Base-by-base conservation (phyloP, 352 stramenopile genomes). In the Pseudoperonospora humuli region DNA sequence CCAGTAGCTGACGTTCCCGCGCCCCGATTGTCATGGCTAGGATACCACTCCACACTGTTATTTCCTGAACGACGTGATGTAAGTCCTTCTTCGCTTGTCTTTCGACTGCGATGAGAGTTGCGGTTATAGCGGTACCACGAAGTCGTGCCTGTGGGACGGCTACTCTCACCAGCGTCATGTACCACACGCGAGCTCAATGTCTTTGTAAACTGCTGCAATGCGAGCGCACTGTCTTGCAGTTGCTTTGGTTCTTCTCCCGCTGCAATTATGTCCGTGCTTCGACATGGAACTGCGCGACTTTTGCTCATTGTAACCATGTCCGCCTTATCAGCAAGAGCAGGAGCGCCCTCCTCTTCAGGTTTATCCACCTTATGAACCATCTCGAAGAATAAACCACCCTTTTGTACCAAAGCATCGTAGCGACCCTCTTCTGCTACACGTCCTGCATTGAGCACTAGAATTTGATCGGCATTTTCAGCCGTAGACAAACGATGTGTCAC, bases 401-500 rank as follows among this genome's bases (percentile, higher is more conserved):
- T 67, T 9, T 69, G 61, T 11, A 90, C 71, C 5, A 93, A 42
- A 15, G 67, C 61, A 15, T 93, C 77, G 45, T 92, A 92, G 0
- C 65, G 71, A 23, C 82, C 82, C 46, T 83, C 61, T 44, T 93
- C 82, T 3, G 82, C 82, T 21, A 93, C 79, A 26, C 68, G 67
- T 27, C 82, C 82, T 21, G 70, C 42, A 36, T 84, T 84, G 15
- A 93, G 60, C 31, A 93, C 82, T 29, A 93, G 37, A 45, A 93
- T 91, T 48, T 84, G 51, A 39, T 93, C 79, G 0, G 82, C 67
- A 53, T 93, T 88, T 19, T 86, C 27, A 6, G 75, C 46, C 18
- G 82, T 93, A 32, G 79, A 87, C 50, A 93, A 64, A n/a, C 82
- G 79, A 59, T 93, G 82, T 19, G 82, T 93, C n/a, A 93, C 79